Evolutionary conservation across 345 rosid genomes (phyloP).

Genomic region (Psidium friedrichsthalianum): DNA sequence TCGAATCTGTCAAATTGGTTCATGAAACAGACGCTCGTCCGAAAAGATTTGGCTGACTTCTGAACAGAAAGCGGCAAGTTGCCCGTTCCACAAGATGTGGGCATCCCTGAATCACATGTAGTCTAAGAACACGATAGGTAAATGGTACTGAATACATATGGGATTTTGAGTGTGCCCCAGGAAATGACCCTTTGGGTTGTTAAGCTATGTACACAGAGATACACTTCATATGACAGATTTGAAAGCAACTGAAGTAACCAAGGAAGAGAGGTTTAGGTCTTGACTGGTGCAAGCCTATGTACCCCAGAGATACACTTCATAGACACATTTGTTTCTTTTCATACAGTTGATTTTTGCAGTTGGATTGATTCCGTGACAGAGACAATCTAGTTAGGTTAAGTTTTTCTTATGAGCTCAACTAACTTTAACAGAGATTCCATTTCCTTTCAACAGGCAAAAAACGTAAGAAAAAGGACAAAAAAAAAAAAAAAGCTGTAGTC

Average conservation of each 20-base stretch:
- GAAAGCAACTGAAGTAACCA: background rate
- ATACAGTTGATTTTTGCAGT: background rate
- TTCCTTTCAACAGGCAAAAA: background rate
- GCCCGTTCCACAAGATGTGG: constrained; percentile 23
- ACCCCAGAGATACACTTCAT: too few relatives aligned
- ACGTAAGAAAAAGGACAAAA: background rate
- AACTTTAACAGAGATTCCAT: background rate
- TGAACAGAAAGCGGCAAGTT: constrained; percentile 8
- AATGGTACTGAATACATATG: background rate
- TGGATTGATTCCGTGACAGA: background rate
- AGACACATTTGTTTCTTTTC: background rate
- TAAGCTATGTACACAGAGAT: background rate
- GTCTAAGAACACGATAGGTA: background rate
- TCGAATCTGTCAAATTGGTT: constrained; percentile 63
- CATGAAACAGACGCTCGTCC: constrained; percentile 36
- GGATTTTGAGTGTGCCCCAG: background rate
- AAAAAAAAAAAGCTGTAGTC: background rate
- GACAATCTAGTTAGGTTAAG: background rate
- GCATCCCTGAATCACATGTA: constrained; percentile 6
- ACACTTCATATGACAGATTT: background rate
- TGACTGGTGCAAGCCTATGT: background rate
- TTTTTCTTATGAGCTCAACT: background rate
- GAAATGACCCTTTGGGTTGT: background rate
- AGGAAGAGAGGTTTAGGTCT: background rate
- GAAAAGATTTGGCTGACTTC: constrained; percentile 16